Conservation (phyloP, 345 rosid species). For the Eucalyptus microcorys region DNA sequence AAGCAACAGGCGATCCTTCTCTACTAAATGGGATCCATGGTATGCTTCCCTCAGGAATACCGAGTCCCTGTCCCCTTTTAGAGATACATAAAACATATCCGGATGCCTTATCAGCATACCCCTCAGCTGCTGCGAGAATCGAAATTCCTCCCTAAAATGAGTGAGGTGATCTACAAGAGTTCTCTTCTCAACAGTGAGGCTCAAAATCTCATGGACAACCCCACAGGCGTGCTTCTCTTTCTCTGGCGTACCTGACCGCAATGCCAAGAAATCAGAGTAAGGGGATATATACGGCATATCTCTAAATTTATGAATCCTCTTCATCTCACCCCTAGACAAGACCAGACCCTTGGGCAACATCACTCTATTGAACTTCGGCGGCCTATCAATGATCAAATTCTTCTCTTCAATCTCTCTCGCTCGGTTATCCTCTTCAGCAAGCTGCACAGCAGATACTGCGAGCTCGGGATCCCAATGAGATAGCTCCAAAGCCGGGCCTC, state of each 20-base stretch:
- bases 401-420: conserved; percentile 45
- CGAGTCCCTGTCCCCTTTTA: conserved; percentile 85
- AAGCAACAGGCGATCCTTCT: conserved; percentile 63
- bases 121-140: conserved; percentile 82
- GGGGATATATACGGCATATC: conserved; percentile 74
- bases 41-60: conserved; percentile 93
- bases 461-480: conserved; percentile 93
- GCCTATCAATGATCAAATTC: conserved; percentile 71
- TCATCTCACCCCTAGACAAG: conserved; percentile 78
- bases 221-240: conserved; percentile 91
- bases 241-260: conserved; percentile 49
- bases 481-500: conserved; percentile 81
- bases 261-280: conserved; percentile 61
- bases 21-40: conserved; percentile 62
- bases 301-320: conserved; percentile 60
- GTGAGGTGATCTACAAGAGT: conserved; percentile 93
- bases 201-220: conserved; percentile 82
- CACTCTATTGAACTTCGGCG: conserved; percentile 67
- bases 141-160: conserved; percentile 86
- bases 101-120: conserved; percentile 93
- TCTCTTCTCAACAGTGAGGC: conserved; percentile 78
- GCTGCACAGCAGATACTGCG: conserved; percentile 77
- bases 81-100: conserved; percentile 76
- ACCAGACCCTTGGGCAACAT: conserved; percentile 75
- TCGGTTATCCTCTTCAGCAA: conserved; percentile 61